Percentiles rank a stretch among this genome's conserved stretches.
These are phyloP conservation scores for Cladophialophora immunda DNA, from an alignment of 2,329 filamentous ascomycete species.

Conservation along the genomic window DNA sequence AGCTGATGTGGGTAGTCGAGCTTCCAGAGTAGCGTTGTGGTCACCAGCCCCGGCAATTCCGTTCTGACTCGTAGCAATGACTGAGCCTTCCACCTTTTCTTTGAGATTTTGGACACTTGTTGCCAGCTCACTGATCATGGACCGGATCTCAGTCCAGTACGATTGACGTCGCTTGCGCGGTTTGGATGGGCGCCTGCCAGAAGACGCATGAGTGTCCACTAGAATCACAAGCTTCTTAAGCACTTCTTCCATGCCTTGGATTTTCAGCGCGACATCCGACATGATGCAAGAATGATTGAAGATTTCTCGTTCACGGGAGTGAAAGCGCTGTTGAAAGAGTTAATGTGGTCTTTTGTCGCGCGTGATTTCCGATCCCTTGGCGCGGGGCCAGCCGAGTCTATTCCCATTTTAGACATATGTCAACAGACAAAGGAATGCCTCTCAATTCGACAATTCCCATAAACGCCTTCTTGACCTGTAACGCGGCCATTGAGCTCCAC, in stretches of 20 bases:
- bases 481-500: too few species aligned
- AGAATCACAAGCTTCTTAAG: slow-evolving; percentile 2
- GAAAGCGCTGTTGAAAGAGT: too few species aligned
- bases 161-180: not conserved
- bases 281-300: not conserved
- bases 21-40: not conserved
- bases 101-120: not conserved
- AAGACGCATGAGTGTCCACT: not conserved
- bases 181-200: not conserved
- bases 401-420: too few species aligned
- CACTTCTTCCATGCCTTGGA: slow-evolving; percentile 8
- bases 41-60: not conserved
- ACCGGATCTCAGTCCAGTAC: not conserved
- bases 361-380: too few species aligned
- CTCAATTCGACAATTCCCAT: too few species aligned
- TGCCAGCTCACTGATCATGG: not conserved
- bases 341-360: too few species aligned
- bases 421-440: too few species aligned
- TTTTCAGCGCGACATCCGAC: slow-evolving; percentile 11
- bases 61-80: not conserved
- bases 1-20: not conserved
- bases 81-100: not conserved
- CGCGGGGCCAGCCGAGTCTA: too few species aligned
- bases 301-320: too few species aligned
- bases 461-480: too few species aligned